Conservation (phyloP, 768 basidiomycete genomes). For the Lepiota brunneoincarnata region DNA sequence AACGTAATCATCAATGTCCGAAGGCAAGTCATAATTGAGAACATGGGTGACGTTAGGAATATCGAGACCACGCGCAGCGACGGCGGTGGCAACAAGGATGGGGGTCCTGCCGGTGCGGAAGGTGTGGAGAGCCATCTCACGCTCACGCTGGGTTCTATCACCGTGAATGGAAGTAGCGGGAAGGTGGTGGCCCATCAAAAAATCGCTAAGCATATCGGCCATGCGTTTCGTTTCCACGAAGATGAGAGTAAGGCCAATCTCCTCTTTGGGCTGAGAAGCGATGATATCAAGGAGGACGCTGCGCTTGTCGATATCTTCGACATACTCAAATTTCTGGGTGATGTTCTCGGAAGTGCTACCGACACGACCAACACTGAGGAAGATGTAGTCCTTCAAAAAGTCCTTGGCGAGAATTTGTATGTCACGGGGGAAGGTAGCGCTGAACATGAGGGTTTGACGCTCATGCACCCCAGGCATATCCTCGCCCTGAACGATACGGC, state of each 20-base stretch:
- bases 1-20: conserved; percentile 98
- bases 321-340: conserved; percentile 98
- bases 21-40: conserved; percentile 96
- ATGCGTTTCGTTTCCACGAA: conserved; percentile 99
- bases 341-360: conserved; percentile 99
- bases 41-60: conserved; percentile 99
- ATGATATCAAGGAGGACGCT: conserved; percentile 95
- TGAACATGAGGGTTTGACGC: conserved; percentile 99
- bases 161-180: conserved; percentile 97
- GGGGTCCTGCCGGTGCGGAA: conserved; percentile 96
- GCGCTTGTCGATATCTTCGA: conserved; percentile 96
- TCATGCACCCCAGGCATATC: conserved; percentile 95
- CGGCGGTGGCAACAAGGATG: conserved; percentile 96
- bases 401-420: conserved; percentile 96
- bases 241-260: conserved; percentile 80
- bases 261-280: conserved; percentile 64
- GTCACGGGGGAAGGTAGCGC: conserved; percentile 98
- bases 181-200: conserved; percentile 78
- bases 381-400: conserved; percentile 98
- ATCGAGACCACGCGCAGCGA: conserved; percentile 97
- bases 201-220: conserved; percentile 98
- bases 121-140: conserved; percentile 91
- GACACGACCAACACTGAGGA: conserved; percentile 97
- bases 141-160: conserved; percentile 96
- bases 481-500: conserved; percentile 95